These are phyloP conservation scores for Botrytis sinoallii DNA, from an alignment of 2,329 filamentous ascomycete species.

Conservation along the genomic window DNA sequence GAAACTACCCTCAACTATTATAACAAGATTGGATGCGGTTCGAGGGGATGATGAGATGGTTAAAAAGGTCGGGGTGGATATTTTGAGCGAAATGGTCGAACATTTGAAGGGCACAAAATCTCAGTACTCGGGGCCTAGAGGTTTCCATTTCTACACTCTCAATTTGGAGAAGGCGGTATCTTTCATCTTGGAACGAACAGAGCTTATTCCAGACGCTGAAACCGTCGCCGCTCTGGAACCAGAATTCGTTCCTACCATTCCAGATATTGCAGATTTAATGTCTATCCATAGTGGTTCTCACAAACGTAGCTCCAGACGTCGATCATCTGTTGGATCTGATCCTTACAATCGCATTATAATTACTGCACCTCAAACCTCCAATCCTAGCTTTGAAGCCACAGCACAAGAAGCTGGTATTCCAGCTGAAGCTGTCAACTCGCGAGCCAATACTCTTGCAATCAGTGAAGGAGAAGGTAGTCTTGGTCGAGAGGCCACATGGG, in stretches of 20 bases:
- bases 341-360: slow-evolving; percentile 87
- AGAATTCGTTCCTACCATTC: slow-evolving; percentile 44
- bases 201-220: slow-evolving; percentile 69
- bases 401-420: slow-evolving; percentile 77
- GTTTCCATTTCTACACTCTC: slow-evolving; percentile 96
- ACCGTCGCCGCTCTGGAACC: slow-evolving; percentile 36
- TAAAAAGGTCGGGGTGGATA: slow-evolving; percentile 75
- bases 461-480: slow-evolving; percentile 89
- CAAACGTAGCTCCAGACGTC: slow-evolving; percentile 25
- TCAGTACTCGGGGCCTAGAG: slow-evolving; percentile 58
- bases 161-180: slow-evolving; percentile 96
- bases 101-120: slow-evolving; percentile 64
- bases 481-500: slow-evolving; percentile 95
- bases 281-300: slow-evolving; percentile 15
- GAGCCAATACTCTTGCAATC: slow-evolving; percentile 84
- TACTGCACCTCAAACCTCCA: slow-evolving; percentile 56
- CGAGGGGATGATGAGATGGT: slow-evolving; percentile 79
- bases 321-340: slow-evolving; percentile 69
- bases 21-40: slow-evolving; percentile 67
- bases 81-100: slow-evolving; percentile 80
- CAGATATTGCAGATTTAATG: slow-evolving; percentile 34
- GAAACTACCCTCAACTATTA: slow-evolving; percentile 67
- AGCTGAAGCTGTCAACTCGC: slow-evolving; percentile 67
- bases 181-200: slow-evolving; percentile 81
- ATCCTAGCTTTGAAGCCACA: slow-evolving; percentile 66